These are phyloP conservation scores for Ophiocordyceps camponoti-floridani DNA, from an alignment of 2,329 filamentous ascomycete genomes.

Conservation along the genomic window DNA sequence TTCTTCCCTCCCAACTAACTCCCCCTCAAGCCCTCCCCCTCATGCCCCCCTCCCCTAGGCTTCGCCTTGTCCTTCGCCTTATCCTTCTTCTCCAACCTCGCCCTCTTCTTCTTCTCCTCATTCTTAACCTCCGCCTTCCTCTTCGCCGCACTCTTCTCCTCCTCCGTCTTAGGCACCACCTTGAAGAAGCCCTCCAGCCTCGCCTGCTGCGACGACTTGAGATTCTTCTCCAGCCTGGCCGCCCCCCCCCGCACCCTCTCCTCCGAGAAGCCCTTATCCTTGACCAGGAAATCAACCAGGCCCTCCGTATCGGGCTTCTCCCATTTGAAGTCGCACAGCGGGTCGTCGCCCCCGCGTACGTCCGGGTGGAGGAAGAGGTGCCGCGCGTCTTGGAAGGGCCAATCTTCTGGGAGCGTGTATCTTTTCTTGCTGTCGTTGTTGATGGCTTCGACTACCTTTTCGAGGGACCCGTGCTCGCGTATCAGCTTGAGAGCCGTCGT, in stretches of 20 bases:
- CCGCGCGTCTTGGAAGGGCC: conserved; percentile 85
- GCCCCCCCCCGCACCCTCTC: conserved; percentile 74
- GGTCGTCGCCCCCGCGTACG: conserved; percentile 64
- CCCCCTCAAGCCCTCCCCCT: not conserved
- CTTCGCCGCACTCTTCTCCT: conserved; percentile 71
- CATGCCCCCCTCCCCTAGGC: conserved; percentile 35
- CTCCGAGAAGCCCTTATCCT: conserved; percentile 93
- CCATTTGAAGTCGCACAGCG: conserved; percentile 95
- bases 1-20: too few species aligned
- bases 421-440: conserved; percentile 62
- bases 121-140: conserved; percentile 86
- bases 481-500: conserved; percentile 87
- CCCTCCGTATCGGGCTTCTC: conserved; percentile 83
- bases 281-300: conserved; percentile 74
- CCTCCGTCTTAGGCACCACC: conserved; percentile 70
- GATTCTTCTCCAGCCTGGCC: conserved; percentile 66
- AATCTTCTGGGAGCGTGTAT: conserved; percentile 81
- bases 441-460: conserved; percentile 70
- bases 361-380: conserved; percentile 85
- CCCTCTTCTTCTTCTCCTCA: conserved; percentile 86
- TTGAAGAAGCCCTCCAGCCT: conserved; percentile 96
- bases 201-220: conserved; percentile 81
- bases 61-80: conserved; percentile 85
- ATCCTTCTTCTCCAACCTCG: conserved; percentile 85
- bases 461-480: conserved; percentile 74